Evolutionary conservation across 768 basidiomycete species (phyloP), one percentile per base, ranked within the genome.

Genomic region (Boletellus ananiceps): DNA sequence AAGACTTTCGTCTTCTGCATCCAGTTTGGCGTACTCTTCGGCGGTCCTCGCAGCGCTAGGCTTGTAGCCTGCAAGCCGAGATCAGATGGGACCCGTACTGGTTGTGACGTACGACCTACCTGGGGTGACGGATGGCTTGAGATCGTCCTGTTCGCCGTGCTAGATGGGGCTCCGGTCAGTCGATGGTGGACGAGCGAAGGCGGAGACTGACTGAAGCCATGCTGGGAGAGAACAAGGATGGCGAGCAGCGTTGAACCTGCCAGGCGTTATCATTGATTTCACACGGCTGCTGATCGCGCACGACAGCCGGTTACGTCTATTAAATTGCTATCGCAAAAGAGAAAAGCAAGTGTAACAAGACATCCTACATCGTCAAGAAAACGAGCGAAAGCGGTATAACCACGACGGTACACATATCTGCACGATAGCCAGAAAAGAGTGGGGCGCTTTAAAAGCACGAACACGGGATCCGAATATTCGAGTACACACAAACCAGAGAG

Each of bases 1-100:
- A 60, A 98, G 78, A 67, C 89, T 92, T 70, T 96, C 94, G 66
- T 97, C 94, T 53, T 88, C 77, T 27, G 86, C 84, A 70, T 96
- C 94, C 38, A 95, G 80, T 34, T 83, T 71, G 21, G 89, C 86
- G 39, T 91, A 89, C 66, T 94, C 90, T 21, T 89, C 90, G 12
- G 86, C 71, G 39, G 78, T 76, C 74, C 89, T 89, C 29, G 75
- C 79, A 49, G 77, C 82, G 32, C 72, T 64, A 33, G 79, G 80
- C 69, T 86, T 91, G 75, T 91, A 92, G 50, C 89, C 89, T 89
- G 57, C 15, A 49, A 38, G 58, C 56, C 52, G 36, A 46, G 44
- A 46, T 65, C 36, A 62, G 64, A 57, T 38, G 42, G 40, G n/a
- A 44, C 54, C 47, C 46, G 44, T 34, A 27, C 36, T 27, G 18